Evolutionary conservation across 768 basidiomycete species (phyloP), one percentile per base, ranked within the genome.

Genomic region (Chalciporus pseudorubinellus): DNA sequence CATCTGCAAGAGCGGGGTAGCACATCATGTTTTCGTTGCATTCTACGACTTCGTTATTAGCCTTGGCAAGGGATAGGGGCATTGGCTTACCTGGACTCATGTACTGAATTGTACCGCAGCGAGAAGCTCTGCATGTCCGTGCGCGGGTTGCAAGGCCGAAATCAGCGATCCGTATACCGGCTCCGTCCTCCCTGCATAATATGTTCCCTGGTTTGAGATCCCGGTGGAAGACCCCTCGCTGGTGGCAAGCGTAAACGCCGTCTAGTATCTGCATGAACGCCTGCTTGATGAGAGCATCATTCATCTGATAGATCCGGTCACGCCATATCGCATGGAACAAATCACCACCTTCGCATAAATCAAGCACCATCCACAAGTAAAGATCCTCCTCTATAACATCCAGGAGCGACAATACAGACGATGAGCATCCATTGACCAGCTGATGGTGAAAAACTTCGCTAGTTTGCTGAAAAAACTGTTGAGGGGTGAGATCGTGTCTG

Each of bases 191-290:
- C 26, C 26, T 26, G 9, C 81, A 83, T 31, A 91, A 73, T 22
- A 90, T 73, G 67, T 85, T 89, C 65, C 90, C 89, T 2, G 89
- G 89, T 68, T 92, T 92, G 61, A 93, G 77, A 62, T 92, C 89
- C 24, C 89, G 84, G 70, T 92, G 91, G 64, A 77, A 89, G 56
- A 94, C 81, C 16, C 81, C 79, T 21, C 75, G 70, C 36, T 75
- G 67, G 61, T 92, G 89, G 61, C 86, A 88, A 62, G 85, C 77
- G 40, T 82, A 74, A 51, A 92, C 80, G 2, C 86, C 86, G 60
- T 89, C 87, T 54, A 92, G 67, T 51, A 94, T 77, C 63, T 92
- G 87, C 28, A 87, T 56, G 68, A 90, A 91, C 44, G 82, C 77
- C 24, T 65, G 63, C 62, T 80, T 84, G 72, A 90, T 81, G 56